A percentile compares a stretch with the other conserved stretches of the same genome.
Conservation (phyloP, 352 stramenopile genomes). For the Peronospora destructor region DNA sequence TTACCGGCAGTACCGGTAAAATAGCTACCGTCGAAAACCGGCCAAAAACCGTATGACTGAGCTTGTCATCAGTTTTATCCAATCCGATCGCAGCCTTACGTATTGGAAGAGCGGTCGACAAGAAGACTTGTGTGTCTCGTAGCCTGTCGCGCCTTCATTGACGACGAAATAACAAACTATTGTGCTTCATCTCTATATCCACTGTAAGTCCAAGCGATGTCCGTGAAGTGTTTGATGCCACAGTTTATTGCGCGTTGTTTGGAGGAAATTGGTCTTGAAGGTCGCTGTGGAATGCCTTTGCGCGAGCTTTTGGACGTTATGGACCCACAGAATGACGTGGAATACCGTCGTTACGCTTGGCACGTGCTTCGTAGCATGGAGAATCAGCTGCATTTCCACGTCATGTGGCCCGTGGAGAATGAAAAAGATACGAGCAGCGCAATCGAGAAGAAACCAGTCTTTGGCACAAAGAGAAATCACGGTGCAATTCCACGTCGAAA, state of each 20-base stretch:
- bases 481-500: conserved; percentile 27
- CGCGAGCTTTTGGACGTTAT: conserved; percentile 51
- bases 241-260: conserved; percentile 69
- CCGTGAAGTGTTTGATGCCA: conserved; percentile 36
- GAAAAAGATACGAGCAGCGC: not conserved
- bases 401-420: conserved; percentile 37
- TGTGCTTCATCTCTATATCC: not conserved
- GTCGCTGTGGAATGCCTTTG: conserved; percentile 59
- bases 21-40: no score
- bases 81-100: not conserved
- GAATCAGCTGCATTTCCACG: conserved; percentile 51
- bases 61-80: no score
- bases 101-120: not conserved
- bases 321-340: conserved; percentile 45
- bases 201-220: not conserved
- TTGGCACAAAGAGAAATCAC: not conserved
- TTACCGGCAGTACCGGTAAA: no score
- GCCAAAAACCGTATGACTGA: no score
- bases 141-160: not conserved
- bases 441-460: conserved; percentile 10
- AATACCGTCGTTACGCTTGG: conserved; percentile 59
- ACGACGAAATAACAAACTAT: not conserved
- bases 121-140: no score
- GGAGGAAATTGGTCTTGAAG: conserved; percentile 75
- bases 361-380: conserved; percentile 50